Evolutionary conservation across 1,284 basidiomycete species (phyloP).

Genomic region (Ganoderma leucocontextum): DNA sequence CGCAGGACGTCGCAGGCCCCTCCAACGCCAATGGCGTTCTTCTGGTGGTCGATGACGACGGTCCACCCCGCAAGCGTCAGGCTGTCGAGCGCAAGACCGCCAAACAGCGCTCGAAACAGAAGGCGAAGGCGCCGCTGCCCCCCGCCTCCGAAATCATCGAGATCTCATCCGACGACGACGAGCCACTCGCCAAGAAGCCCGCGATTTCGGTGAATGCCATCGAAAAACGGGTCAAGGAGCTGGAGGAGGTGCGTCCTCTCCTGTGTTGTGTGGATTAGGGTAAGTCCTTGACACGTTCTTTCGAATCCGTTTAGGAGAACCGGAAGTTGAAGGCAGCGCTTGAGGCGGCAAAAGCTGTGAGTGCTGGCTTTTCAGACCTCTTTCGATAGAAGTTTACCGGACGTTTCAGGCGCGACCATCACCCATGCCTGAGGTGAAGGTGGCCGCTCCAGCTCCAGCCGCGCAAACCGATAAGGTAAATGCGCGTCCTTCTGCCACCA

Average conservation of each 20-base stretch:
- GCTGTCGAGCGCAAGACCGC: slow-evolving; percentile 20
- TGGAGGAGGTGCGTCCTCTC: slow-evolving; percentile 33
- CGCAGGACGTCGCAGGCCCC: slow-evolving; percentile 19
- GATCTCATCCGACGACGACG: slow-evolving; percentile 47
- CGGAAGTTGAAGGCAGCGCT: slow-evolving; percentile 21
- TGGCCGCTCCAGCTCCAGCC: neutral
- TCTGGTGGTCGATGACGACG: slow-evolving; percentile 25
- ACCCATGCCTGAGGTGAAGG: slow-evolving; percentile 2
- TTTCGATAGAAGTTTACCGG: neutral
- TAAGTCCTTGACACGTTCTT: neutral
- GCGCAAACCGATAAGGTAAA: slow-evolving; percentile 4
- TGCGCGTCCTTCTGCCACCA: neutral
- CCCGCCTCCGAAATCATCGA: slow-evolving; percentile 30
- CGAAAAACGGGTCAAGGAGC: slow-evolving; percentile 31
- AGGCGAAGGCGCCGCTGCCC: slow-evolving; percentile 26
- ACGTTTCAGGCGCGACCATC: neutral
- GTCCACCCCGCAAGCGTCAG: slow-evolving; percentile 21
- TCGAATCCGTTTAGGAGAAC: slow-evolving; percentile 24
- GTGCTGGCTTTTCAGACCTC: neutral
- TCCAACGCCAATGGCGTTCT: slow-evolving; percentile 11
- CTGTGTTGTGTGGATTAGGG: neutral
- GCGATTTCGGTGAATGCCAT: slow-evolving; percentile 12
- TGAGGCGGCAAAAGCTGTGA: slow-evolving; percentile 17
- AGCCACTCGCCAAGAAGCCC: slow-evolving; percentile 15
- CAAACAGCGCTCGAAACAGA: slow-evolving; percentile 29